Evolutionary conservation across 805 yeast species (phyloP), one percentile per base, ranked within the genome.

Genomic region (Metschnikowia amazonensis): DNA sequence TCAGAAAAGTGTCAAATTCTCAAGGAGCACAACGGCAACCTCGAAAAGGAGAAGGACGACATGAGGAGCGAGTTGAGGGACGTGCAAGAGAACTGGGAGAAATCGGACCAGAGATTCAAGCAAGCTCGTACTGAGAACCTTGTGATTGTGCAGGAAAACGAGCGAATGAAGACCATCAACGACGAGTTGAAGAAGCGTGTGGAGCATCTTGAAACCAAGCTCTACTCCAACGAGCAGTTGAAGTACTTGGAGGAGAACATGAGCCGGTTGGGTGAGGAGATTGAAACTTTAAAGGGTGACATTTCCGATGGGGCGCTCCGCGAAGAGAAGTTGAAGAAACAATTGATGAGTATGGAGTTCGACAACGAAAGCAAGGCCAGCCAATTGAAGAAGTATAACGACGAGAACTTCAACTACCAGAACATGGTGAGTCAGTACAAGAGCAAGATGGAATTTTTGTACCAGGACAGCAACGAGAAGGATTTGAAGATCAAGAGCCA

Each of bases 91-190:
- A 16, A 58, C 55, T 42, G 74, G 70, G 47, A 60, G 52, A 7
- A 57, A 51, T 47, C 74, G 27, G 57, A 55, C 32, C 44, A 43
- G 20, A 43, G 67, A 42, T 70, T 65, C 51, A 69, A 63, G 42
- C 62, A 57, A 14, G 53, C 70, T 28, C 60, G 81, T 48, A 76
- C 76, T 36, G 80, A 80, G 37, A 74, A 77, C 32, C 66, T 82
- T 46, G 79, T 81, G 41, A 62, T 81, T 4, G 65, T 70, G 20
- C 88, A 86, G 60, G 94, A 86, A 58, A 84, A 82, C 56, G 81
- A 80, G 55, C 76, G 84, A 1, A 59, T 85, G 35, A 77, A 76
- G 23, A 81, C 73, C 49, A 74, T 72, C 48, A 80, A 83, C 54
- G 64, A 64, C 29, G 79, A 80, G 40, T 63, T 85, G 50, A 72